Base-by-base conservation (phyloP, 2,329 filamentous ascomycete species). In the Pseudogymnoascus sp. region DNA sequence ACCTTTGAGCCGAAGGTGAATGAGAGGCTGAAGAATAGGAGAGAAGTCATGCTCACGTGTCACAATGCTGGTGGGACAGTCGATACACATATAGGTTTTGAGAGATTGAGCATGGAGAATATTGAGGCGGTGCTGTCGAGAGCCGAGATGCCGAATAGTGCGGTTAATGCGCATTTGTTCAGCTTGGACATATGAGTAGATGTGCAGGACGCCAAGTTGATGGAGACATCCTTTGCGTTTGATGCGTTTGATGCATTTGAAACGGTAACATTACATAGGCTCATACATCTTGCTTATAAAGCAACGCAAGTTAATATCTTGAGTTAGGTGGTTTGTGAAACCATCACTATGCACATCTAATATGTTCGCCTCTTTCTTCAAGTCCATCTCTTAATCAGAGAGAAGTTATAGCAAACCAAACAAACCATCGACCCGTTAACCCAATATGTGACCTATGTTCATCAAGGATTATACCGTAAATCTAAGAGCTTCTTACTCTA, bases 31-130 rank as follows among this genome's bases (percentile, higher is more conserved):
- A 70, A 69, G 62, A 59, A 23, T 11, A 66, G 69, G 50, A 69
- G 64, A 36, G 69, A 75, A 28, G 77, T 76, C 12, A 79, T 86
- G 75, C 71, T 89, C 62, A 84, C 87, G n/a, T 84, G 84, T 61
- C 87, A 89, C 71, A 88, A 88, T 67, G 87, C 86, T 1, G 86
- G 86, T 0, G 85, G 85, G 3, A 88, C 85, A 37, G 78, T 88
- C 12, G 85, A 88, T 72, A 86, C 86, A 65, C 71, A 73, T 62
- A 72, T 82, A n/a, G 85, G 83, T 3, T 88, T 89, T 67, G 87
- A 89, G 76, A 80, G 83, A 72, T 70, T 89, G 71, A 83, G 82
- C 36, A 88, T 90, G 81, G 77, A 84, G 69, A 90, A 89, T 71
- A 79, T 89, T 60, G 76, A 87, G 74, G 81, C 81, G 0, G 86